phyloP scores from a whole-genome alignment of 2,329 filamentous ascomycete species.

The Colletotrichum paranaense region DNA sequence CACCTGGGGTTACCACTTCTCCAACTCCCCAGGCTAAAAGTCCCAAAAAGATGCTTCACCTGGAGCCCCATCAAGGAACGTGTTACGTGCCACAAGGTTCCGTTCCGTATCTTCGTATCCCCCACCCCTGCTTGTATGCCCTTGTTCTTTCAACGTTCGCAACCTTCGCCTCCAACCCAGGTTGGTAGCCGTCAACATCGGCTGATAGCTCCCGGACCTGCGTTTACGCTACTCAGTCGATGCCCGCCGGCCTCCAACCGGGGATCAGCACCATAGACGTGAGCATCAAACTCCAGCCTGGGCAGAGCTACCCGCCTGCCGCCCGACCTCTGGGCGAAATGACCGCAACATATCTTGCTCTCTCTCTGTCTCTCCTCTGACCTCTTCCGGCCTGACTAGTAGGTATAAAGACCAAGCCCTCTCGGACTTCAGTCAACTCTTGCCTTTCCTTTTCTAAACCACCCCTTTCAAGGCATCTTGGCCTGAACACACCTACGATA shows the following conservation, averaged over 20 bases:
- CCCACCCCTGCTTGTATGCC: neutral
- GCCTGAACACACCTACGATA: conserved; percentile 20
- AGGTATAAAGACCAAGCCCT: conserved; percentile 22
- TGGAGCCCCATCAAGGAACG: neutral
- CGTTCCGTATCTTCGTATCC: conserved; percentile 5
- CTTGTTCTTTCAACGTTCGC: conserved; percentile 1
- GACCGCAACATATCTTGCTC: neutral
- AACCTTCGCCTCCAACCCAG: conserved; percentile 10
- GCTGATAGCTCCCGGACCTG: conserved; percentile 23
- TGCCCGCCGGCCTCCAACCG: neutral
- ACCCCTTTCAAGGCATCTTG: conserved; percentile 42
- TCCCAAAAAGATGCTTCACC: neutral
- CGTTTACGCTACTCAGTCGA: neutral
- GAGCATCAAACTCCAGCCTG: conserved; percentile 1
- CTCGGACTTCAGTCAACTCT: neutral
- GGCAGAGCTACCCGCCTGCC: conserved; percentile 4
- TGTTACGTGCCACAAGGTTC: conserved; percentile 5
- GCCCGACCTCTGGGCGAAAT: conserved; percentile 6
- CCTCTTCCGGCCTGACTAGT: conserved; percentile 8
- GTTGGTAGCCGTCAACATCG: conserved; percentile 23
- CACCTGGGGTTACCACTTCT: neutral
- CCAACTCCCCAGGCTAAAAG: neutral
- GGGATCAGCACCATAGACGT: conserved; percentile 21
- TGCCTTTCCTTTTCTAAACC: neutral
- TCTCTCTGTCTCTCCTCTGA: neutral